Evolutionary conservation across 768 basidiomycete genomes (phyloP), one percentile per base, ranked within the genome.

Genomic region (Strobilomyces dryophilus): DNA sequence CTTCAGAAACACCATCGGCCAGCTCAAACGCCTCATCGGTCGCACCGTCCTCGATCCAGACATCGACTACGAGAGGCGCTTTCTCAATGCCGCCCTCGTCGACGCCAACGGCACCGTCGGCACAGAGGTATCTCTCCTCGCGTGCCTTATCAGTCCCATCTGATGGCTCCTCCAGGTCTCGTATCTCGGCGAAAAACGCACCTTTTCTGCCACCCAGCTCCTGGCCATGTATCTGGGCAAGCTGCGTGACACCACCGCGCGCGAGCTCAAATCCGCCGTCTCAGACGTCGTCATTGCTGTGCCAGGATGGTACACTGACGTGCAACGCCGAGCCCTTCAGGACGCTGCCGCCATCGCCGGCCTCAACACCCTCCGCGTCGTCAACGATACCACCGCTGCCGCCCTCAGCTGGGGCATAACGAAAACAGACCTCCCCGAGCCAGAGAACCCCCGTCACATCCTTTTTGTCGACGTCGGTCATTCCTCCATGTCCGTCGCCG

Each of bases 381-480:
- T 98, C 78, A 98, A 98, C 76, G 97, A 98, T 70, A 86, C 88
- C 52, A 98, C 95, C 57, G 97, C 95, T 49, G 81, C 87, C 52
- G 97, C 97, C 37, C 87, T 99, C 69, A 93, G 92, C 48, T 99
- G 95, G 74, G 97, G 97, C 61, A 98, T 98, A 79, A 99, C 95
- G 60, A 99, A 99, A 74, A 84, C 89, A 26, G 97, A 99, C 70
- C 85, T 99, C 41, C 97, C 97, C 20, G 84, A 87, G 14, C 69
- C 84, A 32, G 93, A 95, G 56, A 77, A 74, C 59, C 87, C 95
- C 0, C 81, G 87, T 32, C 81, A 97, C 69, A 85, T 99, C 70
- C 89, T 87, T 58, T 98, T 99, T 65, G 83, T 98, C 63, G 97
- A 99, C 63, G 83, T 95, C 53, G 97, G 97, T 46, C 97, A 98